Percentiles rank a stretch among this genome's conserved stretches.
phyloP scores from a whole-genome alignment of 108 stramenopile genomes.

The Nitzschia putrida region DNA sequence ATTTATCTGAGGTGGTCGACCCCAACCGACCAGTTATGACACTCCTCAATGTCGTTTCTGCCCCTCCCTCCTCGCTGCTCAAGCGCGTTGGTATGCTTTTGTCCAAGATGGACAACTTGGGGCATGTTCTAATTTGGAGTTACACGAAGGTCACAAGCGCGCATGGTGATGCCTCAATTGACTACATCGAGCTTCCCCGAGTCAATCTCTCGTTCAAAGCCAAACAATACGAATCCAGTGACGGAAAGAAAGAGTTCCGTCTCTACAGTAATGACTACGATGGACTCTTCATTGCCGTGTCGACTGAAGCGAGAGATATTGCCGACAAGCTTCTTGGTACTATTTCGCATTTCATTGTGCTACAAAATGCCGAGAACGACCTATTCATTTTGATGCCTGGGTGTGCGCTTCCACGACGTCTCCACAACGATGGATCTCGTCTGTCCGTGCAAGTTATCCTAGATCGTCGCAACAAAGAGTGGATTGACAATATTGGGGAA shows the following conservation, averaged over 20 bases:
- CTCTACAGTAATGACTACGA: constrained; percentile 94
- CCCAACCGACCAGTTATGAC: constrained; percentile 71
- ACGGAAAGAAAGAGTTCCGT: constrained; percentile 72
- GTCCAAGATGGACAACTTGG: constrained; percentile 90
- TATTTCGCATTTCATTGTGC: constrained; percentile 89
- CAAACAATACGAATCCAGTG: constrained; percentile 63
- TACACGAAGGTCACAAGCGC: constrained; percentile 59
- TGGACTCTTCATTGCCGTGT: constrained; percentile 92
- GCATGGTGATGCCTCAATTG: constrained; percentile 79
- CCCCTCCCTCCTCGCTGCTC: constrained; percentile 81
- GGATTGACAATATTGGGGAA: constrained; percentile 95
- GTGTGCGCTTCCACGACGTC: constrained; percentile 85
- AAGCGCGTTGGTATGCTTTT: constrained; percentile 89
- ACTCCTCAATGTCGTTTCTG: constrained; percentile 88
- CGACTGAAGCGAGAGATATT: constrained; percentile 74
- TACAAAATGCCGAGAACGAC: constrained; percentile 94
- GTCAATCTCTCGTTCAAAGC: constrained; percentile 92
- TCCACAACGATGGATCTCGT: constrained; percentile 78
- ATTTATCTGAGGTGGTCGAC: constrained; percentile 51
- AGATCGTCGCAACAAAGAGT: constrained; percentile 91
- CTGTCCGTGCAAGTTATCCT: constrained; percentile 90
- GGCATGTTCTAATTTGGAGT: constrained; percentile 96
- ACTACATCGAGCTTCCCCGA: constrained; percentile 93
- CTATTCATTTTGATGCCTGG: constrained; percentile 94
- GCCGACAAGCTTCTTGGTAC: constrained; percentile 82